phyloP scores from a whole-genome alignment of 768 basidiomycete species.

The Xerocomellus intermedius region DNA sequence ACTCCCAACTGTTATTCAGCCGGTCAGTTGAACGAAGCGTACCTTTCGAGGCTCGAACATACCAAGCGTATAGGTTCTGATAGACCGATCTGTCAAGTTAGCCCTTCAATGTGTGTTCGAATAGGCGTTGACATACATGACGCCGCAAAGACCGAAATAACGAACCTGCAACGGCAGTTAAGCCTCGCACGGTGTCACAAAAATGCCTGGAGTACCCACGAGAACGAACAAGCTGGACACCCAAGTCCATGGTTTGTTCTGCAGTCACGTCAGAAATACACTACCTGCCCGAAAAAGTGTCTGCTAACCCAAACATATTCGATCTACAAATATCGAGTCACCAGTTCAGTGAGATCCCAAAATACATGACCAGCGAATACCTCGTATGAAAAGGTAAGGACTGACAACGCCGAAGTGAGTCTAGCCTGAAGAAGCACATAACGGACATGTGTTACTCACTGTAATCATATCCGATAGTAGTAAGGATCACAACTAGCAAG shows the following conservation, averaged over 20 bases:
- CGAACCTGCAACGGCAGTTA: slow-evolving; percentile 3
- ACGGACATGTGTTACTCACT: neutral
- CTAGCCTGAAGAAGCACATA: neutral
- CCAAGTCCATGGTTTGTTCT: slow-evolving; percentile 2
- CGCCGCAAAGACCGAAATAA: slow-evolving; percentile 7
- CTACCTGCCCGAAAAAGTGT: neutral
- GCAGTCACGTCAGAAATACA: neutral
- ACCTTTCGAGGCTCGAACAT: neutral
- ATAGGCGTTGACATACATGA: neutral
- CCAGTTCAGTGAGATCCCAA: neutral
- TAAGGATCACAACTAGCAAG: slow-evolving; percentile 1
- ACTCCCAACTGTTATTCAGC: slow-evolving; percentile 1
- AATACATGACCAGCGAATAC: neutral
- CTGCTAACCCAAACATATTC: slow-evolving; percentile 8
- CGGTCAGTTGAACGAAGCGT: neutral
- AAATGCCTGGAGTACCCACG: neutral
- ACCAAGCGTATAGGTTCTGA: slow-evolving; percentile 3
- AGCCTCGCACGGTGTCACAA: neutral
- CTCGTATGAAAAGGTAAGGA: slow-evolving; percentile 10
- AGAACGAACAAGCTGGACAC: slow-evolving; percentile 6
- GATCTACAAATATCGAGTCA: neutral
- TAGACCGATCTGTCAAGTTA: neutral
- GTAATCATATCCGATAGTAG: slow-evolving; percentile 8
- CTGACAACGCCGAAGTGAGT: neutral
- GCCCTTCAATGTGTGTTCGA: neutral